Percentiles rank a stretch among this genome's conserved stretches.
phyloP scores from a whole-genome alignment of 2,329 filamentous ascomycete species.

The Cercospora sojina region DNA sequence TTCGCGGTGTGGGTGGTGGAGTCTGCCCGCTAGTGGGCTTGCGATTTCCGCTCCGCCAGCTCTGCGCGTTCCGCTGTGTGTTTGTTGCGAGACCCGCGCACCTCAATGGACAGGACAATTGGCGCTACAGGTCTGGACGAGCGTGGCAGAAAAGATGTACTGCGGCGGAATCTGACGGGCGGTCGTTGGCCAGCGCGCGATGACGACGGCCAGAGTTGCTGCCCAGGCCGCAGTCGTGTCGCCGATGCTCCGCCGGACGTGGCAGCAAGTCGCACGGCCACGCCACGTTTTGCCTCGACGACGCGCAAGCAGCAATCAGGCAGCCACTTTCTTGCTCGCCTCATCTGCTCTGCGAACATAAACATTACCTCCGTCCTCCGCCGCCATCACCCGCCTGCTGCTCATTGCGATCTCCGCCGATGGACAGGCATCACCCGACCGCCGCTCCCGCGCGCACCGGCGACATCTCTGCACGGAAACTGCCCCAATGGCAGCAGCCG shows the following conservation, averaged over 20 bases:
- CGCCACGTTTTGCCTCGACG: background rate
- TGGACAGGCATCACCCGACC: background rate
- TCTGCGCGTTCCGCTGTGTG: background rate
- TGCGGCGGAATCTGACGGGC: constrained; percentile 5
- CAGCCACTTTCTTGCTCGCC: constrained; percentile 1
- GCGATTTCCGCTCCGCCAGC: constrained; percentile 11
- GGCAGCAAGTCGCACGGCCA: background rate
- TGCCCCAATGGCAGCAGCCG: background rate
- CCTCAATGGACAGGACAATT: background rate
- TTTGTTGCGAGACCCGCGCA: background rate
- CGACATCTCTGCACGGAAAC: background rate
- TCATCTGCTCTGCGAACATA: background rate
- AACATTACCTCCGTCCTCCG: background rate
- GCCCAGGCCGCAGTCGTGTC: background rate
- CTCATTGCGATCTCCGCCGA: background rate
- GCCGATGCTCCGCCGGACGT: background rate
- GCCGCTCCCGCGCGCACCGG: background rate
- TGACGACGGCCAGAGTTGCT: background rate
- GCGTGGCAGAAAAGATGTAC: background rate
- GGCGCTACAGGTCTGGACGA: background rate
- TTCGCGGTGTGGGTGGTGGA: background rate
- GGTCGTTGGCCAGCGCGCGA: background rate
- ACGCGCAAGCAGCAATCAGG: constrained; percentile 2
- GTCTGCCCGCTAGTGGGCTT: constrained; percentile 12
- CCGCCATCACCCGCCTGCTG: background rate